Conservation (phyloP, 805 yeast genomes). For the Saturnispora gosingensis region DNA sequence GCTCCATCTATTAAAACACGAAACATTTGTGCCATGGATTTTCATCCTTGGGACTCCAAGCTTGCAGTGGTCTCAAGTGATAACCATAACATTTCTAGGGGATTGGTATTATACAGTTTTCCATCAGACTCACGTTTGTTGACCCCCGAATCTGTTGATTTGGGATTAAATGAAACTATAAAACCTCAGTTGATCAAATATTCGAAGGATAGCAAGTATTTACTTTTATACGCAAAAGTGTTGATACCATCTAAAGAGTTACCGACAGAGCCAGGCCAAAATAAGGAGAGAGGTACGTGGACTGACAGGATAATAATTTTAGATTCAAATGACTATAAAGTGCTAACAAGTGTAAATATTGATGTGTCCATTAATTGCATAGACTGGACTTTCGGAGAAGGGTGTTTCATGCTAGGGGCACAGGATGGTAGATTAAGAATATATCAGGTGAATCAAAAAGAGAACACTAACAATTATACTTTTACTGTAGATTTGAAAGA, state of each 20-base stretch:
- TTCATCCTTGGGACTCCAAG: conserved; percentile 1
- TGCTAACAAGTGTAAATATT: neutral
- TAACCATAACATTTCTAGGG: neutral
- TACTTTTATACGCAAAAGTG: conserved; percentile 4
- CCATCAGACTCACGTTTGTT: neutral
- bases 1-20: neutral
- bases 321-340: conserved; percentile 1
- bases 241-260: neutral
- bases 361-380: neutral
- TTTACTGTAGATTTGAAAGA: neutral
- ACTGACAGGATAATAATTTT: conserved; percentile 1
- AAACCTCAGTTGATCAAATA: conserved; percentile 10
- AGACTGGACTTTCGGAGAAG: conserved; percentile 3
- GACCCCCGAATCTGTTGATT: neutral
- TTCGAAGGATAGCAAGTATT: conserved; percentile 9
- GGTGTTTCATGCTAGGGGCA: conserved; percentile 5
- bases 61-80: neutral
- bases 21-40: neutral
- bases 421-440: conserved; percentile 9
- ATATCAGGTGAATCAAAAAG: neutral
- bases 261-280: neutral
- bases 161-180: neutral
- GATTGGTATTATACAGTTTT: neutral
- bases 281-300: neutral
- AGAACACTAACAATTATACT: neutral